Evolutionary conservation across 2,329 filamentous ascomycete species (phyloP).

Genomic region (Fusarium anthophilum): DNA sequence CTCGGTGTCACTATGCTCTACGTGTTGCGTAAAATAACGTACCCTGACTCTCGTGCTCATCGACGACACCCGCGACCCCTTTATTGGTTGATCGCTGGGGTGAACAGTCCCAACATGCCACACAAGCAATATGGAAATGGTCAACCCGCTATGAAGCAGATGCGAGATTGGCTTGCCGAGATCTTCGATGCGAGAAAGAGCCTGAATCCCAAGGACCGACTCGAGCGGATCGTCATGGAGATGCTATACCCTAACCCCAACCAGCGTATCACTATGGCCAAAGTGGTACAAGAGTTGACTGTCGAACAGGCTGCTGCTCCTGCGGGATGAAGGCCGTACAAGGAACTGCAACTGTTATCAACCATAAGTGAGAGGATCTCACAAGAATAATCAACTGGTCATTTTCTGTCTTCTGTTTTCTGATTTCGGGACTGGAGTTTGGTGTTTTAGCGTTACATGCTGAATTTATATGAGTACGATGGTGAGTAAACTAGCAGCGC

Average conservation of each 20-base stretch:
- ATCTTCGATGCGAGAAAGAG: slow-evolving; percentile 58
- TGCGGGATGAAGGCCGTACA: slow-evolving; percentile 11
- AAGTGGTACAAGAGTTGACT: slow-evolving; percentile 57
- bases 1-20: slow-evolving; percentile 70
- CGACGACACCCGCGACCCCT: slow-evolving; percentile 59
- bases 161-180: slow-evolving; percentile 66
- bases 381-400: slow-evolving; percentile 2
- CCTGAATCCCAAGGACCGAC: slow-evolving; percentile 57
- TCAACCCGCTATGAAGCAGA: slow-evolving; percentile 58
- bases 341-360: slow-evolving; percentile 3
- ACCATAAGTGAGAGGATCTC: not conserved
- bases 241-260: slow-evolving; percentile 63
- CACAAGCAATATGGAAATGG: slow-evolving; percentile 50
- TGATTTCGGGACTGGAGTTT: slow-evolving; percentile 20
- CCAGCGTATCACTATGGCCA: slow-evolving; percentile 64
- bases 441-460: slow-evolving; percentile 13
- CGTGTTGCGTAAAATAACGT: slow-evolving; percentile 63
- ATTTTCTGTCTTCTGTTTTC: slow-evolving; percentile 20
- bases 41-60: slow-evolving; percentile 62
- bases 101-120: slow-evolving; percentile 54
- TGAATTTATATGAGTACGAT: slow-evolving; percentile 24
- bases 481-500: slow-evolving; percentile 19
- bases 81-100: slow-evolving; percentile 67
- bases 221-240: slow-evolving; percentile 62
- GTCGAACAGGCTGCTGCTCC: slow-evolving; percentile 34